Conservation (phyloP, 2,329 filamentous ascomycete species). For the Cladosporium austrohemisphaericum region DNA sequence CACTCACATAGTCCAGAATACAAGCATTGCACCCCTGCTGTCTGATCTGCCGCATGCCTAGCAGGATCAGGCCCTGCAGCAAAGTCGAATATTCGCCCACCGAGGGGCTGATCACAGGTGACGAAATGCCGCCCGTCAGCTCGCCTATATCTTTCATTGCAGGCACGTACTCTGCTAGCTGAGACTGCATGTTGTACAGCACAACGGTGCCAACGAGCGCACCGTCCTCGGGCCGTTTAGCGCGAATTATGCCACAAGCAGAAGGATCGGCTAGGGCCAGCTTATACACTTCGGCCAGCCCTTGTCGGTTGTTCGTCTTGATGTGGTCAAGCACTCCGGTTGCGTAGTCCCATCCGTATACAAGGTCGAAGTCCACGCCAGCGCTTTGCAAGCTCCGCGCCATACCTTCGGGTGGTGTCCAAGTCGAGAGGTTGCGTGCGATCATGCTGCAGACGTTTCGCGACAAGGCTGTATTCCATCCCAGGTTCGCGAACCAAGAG, state of each 20-base stretch:
- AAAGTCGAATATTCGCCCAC: conserved; percentile 66
- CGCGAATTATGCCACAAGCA: conserved; percentile 76
- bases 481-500: conserved; percentile 85
- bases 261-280: conserved; percentile 67
- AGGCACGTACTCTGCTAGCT: conserved; percentile 66
- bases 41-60: conserved; percentile 80
- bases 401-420: conserved; percentile 73
- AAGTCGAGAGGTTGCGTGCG: conserved; percentile 67
- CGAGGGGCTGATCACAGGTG: conserved; percentile 68
- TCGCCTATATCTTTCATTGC: conserved; percentile 58
- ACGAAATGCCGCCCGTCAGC: conserved; percentile 71
- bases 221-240: conserved; percentile 65
- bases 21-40: conserved; percentile 69
- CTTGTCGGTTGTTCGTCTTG: conserved; percentile 68
- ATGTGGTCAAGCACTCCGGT: conserved; percentile 72
- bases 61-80: conserved; percentile 73
- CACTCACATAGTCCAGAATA: conserved; percentile 74
- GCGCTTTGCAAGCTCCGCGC: conserved; percentile 68
- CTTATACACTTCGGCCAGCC: conserved; percentile 75
- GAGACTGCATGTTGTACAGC: conserved; percentile 68
- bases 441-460: conserved; percentile 67
- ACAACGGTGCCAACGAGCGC: conserved; percentile 74
- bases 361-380: conserved; percentile 75
- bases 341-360: conserved; percentile 73
- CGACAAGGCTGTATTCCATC: conserved; percentile 73